phyloP scores from a whole-genome alignment of 768 basidiomycete species.

The Pulveroboletus sp. region DNA sequence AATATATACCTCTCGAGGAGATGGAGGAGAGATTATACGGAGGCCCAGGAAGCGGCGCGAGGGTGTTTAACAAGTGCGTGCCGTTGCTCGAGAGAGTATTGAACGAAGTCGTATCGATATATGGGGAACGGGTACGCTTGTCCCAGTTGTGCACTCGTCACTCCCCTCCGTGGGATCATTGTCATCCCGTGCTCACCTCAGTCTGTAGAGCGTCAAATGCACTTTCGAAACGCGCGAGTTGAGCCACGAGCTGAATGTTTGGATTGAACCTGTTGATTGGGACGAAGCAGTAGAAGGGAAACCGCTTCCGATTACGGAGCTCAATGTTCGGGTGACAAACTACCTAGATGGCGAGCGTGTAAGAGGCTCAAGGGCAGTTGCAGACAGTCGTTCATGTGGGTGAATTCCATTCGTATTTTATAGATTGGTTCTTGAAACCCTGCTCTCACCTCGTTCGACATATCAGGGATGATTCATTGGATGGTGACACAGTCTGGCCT shows the following conservation, averaged over 20 bases:
- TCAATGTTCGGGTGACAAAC: conserved; percentile 48
- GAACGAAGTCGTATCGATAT: conserved; percentile 51
- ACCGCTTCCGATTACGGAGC: conserved; percentile 47
- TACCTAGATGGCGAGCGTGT: conserved; percentile 38
- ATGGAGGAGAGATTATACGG: conserved; percentile 82
- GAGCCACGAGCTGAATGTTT: conserved; percentile 48
- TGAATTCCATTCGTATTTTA: not conserved
- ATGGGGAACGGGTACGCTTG: conserved; percentile 58
- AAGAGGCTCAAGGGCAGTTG: conserved; percentile 36
- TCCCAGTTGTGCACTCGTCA: not conserved
- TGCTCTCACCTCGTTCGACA: not conserved
- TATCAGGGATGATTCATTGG: conserved; percentile 61
- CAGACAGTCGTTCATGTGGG: conserved; percentile 18
- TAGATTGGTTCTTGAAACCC: not conserved
- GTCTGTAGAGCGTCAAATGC: conserved; percentile 47
- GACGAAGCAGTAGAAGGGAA: conserved; percentile 31
- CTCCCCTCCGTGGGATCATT: not conserved
- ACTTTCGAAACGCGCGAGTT: conserved; percentile 55
- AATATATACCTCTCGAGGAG: conserved; percentile 81
- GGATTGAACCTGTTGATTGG: conserved; percentile 60
- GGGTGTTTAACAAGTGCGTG: conserved; percentile 73
- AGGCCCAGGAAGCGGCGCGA: conserved; percentile 47
- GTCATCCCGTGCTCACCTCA: not conserved
- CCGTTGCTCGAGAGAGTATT: conserved; percentile 63
- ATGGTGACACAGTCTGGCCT: conserved; percentile 40